A percentile compares a stretch with the other conserved stretches of the same genome.
Conservation (phyloP, 306 rosid genomes). For the Purshia tridentata region DNA sequence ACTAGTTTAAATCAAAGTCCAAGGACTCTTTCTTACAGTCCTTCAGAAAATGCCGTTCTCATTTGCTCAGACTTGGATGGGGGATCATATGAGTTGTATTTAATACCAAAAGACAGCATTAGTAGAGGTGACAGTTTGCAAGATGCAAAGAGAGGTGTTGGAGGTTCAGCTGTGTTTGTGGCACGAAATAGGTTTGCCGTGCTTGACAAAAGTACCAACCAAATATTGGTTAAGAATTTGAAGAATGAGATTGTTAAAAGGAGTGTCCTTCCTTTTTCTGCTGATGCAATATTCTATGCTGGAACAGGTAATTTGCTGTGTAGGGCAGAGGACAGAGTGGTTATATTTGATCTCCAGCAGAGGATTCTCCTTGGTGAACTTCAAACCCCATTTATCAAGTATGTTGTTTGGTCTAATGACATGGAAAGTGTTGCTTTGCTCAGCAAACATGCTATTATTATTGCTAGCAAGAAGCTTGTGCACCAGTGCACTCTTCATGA, state of each 20-base stretch:
- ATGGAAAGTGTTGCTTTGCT: constrained; percentile 89
- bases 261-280: constrained; percentile 62
- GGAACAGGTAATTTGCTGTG: constrained; percentile 84
- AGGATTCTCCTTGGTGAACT: constrained; percentile 76
- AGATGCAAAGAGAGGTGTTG: constrained; percentile 87
- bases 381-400: constrained; percentile 84
- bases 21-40: constrained; percentile 79
- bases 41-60: constrained; percentile 84
- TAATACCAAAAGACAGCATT: constrained; percentile 70
- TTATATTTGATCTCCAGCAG: constrained; percentile 82
- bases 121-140: constrained; percentile 71
- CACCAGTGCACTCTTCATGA: constrained; percentile 94
- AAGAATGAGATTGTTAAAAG: constrained; percentile 74
- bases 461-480: constrained; percentile 84
- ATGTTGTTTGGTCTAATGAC: constrained; percentile 83
- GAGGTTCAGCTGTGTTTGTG: constrained; percentile 91
- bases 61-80: constrained; percentile 87
- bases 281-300: constrained; percentile 88
- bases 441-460: constrained; percentile 86
- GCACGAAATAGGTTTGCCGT: constrained; percentile 92
- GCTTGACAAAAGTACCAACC: constrained; percentile 78
- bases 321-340: constrained; percentile 80
- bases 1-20: constrained; percentile 77
- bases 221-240: constrained; percentile 63
- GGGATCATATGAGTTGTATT: constrained; percentile 86